A percentile compares a stretch with the other conserved stretches of the same genome.
Evolutionary conservation across 106 monocot species (phyloP).

Genomic region (Phalaenopsis equestris): DNA sequence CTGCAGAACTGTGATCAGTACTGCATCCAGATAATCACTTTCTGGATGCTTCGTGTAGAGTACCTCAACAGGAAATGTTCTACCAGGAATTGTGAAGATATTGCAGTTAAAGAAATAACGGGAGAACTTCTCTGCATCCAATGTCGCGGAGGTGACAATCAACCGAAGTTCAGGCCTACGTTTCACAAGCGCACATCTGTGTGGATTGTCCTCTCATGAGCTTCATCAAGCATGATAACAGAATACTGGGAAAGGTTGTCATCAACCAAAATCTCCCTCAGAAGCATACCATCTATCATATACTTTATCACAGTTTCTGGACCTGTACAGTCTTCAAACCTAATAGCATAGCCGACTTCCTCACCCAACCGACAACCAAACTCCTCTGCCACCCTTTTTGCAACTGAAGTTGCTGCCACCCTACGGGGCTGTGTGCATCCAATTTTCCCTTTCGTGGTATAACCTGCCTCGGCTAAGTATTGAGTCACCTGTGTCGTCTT

Average conservation of each 20-base stretch:
- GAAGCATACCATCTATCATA: constrained; percentile 92
- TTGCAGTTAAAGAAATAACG: constrained; percentile 94
- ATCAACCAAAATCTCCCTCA: constrained; percentile 85
- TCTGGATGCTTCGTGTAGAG: constrained; percentile 90
- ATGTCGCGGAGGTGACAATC: constrained; percentile 90
- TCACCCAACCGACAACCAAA: constrained; percentile 79
- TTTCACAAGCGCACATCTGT: constrained; percentile 82
- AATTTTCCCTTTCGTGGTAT: constrained; percentile 85
- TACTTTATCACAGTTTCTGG: constrained; percentile 96
- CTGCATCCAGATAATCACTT: constrained; percentile 89
- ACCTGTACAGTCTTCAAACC: constrained; percentile 88
- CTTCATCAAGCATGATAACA: constrained; percentile 95
- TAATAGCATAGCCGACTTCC: constrained; percentile 91
- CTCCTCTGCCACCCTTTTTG: constrained; percentile 87
- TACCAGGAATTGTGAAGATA: constrained; percentile 88
- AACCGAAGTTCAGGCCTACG: constrained; percentile 66
- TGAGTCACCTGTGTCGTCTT: constrained; percentile 97
- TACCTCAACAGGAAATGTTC: constrained; percentile 93
- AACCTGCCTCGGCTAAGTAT: constrained; percentile 87
- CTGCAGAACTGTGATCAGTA: constrained; percentile 84
- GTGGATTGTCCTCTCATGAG: constrained; percentile 91
- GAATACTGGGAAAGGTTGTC: constrained; percentile 94
- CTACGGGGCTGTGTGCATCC: constrained; percentile 96
- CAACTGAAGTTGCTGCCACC: constrained; percentile 95
- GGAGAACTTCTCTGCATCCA: constrained; percentile 95